phyloP scores from a whole-genome alignment of 2,329 filamentous ascomycete species.

The Setomelanomma holmii region DNA sequence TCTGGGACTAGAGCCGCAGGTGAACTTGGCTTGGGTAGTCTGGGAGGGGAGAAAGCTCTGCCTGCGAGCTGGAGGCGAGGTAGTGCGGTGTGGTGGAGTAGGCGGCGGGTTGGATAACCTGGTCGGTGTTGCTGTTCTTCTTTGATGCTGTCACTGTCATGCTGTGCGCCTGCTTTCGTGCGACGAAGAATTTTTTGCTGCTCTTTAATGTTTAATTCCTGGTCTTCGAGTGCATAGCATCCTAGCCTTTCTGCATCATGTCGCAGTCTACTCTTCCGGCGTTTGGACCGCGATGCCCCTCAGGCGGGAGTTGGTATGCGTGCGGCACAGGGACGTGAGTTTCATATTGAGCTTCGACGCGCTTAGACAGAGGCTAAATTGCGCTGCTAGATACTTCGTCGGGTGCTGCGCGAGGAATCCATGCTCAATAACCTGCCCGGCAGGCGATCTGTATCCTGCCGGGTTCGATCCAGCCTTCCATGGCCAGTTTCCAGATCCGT shows the following conservation, averaged over 20 bases:
- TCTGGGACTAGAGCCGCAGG: not conserved
- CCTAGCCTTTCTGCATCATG: not conserved
- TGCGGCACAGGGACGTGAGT: constrained; percentile 33
- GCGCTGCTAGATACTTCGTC: constrained; percentile 33
- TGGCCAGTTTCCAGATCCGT: constrained; percentile 37
- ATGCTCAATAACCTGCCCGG: constrained; percentile 45
- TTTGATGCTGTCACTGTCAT: not conserved
- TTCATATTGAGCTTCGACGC: not conserved
- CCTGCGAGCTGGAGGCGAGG: not conserved
- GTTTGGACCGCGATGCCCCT: constrained; percentile 44
- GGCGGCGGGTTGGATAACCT: not conserved
- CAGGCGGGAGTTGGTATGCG: constrained; percentile 45
- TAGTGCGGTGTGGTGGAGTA: no score
- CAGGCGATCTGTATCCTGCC: constrained; percentile 36
- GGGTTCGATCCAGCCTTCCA: constrained; percentile 43
- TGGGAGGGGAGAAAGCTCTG: not conserved
- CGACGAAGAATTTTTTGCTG: not conserved
- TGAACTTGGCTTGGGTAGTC: not conserved
- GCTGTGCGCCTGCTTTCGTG: not conserved
- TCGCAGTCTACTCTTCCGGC: constrained; percentile 12
- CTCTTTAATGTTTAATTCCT: not conserved
- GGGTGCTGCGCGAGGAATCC: constrained; percentile 48
- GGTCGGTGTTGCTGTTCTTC: not conserved
- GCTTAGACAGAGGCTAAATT: not conserved
- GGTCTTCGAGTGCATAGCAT: not conserved